phyloP scores from a whole-genome alignment of 106 monocot genomes.

The Alisma plantagoaquatica region DNA sequence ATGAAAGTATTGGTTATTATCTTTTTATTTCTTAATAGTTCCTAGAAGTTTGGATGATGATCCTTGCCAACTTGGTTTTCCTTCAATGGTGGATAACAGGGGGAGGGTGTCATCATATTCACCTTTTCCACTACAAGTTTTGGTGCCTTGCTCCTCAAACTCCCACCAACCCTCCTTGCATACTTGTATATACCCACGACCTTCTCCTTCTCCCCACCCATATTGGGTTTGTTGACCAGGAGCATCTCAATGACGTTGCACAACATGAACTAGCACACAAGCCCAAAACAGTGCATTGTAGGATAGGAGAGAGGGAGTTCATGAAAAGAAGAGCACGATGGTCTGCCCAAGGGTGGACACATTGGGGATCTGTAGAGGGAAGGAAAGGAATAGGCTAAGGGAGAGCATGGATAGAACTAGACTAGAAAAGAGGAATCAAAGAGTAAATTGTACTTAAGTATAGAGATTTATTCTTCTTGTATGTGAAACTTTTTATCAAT shows the following conservation, averaged over 20 bases:
- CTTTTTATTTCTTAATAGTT: too few relatives aligned
- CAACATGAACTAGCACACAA: conserved; percentile 18
- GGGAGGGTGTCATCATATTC: neutral
- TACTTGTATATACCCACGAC: conserved; percentile 12
- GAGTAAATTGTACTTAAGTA: too few relatives aligned
- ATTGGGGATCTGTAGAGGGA: conserved; percentile 20
- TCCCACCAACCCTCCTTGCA: neutral
- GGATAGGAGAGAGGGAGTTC: neutral
- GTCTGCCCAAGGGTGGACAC: neutral
- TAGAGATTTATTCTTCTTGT: too few relatives aligned
- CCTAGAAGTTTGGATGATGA: too few relatives aligned
- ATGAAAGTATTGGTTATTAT: too few relatives aligned
- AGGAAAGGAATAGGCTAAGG: conserved; percentile 16
- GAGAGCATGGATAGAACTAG: neutral
- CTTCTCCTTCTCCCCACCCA: neutral
- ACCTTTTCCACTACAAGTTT: neutral
- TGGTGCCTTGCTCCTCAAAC: neutral
- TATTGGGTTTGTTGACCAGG: conserved; percentile 17
- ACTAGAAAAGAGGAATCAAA: neutral
- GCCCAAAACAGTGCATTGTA: neutral
- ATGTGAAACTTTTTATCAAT: too few relatives aligned
- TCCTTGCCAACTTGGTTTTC: too few relatives aligned
- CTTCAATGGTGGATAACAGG: too few relatives aligned
- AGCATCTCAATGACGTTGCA: conserved; percentile 21
- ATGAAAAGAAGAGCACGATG: neutral